Evolutionary conservation across 2,329 filamentous ascomycete species (phyloP).

Genomic region (Pseudopithomyces chartarum): DNA sequence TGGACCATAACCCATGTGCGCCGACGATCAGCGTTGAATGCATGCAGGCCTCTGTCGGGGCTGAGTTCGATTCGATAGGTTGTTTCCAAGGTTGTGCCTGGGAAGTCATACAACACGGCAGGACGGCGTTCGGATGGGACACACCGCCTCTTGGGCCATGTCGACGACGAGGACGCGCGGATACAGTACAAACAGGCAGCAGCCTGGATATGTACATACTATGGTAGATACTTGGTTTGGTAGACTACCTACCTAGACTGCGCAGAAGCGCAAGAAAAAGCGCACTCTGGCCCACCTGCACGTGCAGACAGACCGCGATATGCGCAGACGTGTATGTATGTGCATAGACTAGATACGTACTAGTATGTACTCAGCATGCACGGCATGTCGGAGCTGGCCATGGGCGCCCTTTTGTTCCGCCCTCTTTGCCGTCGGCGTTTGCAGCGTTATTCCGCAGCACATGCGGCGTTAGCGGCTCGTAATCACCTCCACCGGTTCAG

Average conservation of each 20-base stretch:
- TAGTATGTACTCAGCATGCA: too few species aligned
- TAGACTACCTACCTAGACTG: neutral
- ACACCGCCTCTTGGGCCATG: conserved; percentile 19
- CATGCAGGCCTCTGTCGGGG: conserved; percentile 14
- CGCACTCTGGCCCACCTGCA: neutral
- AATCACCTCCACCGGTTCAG: conserved; percentile 33
- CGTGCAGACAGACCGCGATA: neutral
- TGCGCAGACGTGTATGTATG: neutral
- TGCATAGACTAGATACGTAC: neutral
- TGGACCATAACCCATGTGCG: conserved; percentile 1
- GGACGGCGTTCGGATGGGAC: conserved; percentile 15
- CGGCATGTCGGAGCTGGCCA: conserved; percentile 7
- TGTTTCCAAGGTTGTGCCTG: conserved; percentile 14
- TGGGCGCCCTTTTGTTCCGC: conserved; percentile 34
- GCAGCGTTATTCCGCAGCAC: conserved; percentile 22
- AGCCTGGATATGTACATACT: neutral
- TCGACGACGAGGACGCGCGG: neutral
- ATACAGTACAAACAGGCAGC: neutral
- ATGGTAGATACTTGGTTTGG: neutral
- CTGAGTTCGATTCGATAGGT: conserved; percentile 19
- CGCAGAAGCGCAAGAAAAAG: neutral
- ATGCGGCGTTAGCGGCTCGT: conserved; percentile 26
- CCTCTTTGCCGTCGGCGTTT: conserved; percentile 29
- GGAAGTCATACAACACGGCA: conserved; percentile 18
- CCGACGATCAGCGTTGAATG: conserved; percentile 14